These are phyloP conservation scores for Sclerotinia subarctica DNA, from an alignment of 2,329 filamentous ascomycete genomes.

Conservation along the genomic window DNA sequence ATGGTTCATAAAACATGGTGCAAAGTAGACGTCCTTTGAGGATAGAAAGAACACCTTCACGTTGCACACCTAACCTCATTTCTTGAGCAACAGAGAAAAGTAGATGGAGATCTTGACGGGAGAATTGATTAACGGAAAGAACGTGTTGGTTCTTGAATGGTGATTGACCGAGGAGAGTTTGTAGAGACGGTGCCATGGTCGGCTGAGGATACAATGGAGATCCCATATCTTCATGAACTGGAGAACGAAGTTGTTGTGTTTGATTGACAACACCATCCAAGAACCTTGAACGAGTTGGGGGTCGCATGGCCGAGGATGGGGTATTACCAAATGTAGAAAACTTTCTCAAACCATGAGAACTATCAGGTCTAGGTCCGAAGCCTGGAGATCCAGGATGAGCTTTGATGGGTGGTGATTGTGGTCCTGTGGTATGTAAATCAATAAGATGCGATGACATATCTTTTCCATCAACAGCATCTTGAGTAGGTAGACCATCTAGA, in stretches of 20 bases:
- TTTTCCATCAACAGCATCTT: conserved; percentile 58
- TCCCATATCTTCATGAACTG: conserved; percentile 46
- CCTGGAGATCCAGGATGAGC: conserved; percentile 38
- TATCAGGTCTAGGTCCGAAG: conserved; percentile 39
- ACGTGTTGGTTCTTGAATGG: conserved; percentile 89
- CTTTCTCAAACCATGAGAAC: conserved; percentile 37
- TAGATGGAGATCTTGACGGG: conserved; percentile 80
- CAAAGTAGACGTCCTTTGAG: conserved; percentile 83
- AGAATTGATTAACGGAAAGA: conserved; percentile 88
- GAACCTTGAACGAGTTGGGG: conserved; percentile 38
- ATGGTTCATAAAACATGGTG: conserved; percentile 97
- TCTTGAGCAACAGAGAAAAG: conserved; percentile 97
- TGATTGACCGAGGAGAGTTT: conserved; percentile 72
- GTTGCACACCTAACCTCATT: conserved; percentile 93
- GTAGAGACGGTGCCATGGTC: conserved; percentile 58
- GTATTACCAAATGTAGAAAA: conserved; percentile 38
- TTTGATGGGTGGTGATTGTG: conserved; percentile 58
- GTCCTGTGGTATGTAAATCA: conserved; percentile 40
- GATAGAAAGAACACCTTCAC: conserved; percentile 82
- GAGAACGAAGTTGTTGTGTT: conserved; percentile 37
- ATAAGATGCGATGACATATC: conserved; percentile 71
- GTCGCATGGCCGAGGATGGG: conserved; percentile 37
- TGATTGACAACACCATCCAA: conserved; percentile 39
- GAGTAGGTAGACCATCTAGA: conserved; percentile 63
- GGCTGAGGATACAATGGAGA: conserved; percentile 49